A percentile compares a stretch with the other conserved stretches of the same genome.
Evolutionary conservation across 345 rosid species (phyloP).

Genomic region (Ailanthus altissimus): DNA sequence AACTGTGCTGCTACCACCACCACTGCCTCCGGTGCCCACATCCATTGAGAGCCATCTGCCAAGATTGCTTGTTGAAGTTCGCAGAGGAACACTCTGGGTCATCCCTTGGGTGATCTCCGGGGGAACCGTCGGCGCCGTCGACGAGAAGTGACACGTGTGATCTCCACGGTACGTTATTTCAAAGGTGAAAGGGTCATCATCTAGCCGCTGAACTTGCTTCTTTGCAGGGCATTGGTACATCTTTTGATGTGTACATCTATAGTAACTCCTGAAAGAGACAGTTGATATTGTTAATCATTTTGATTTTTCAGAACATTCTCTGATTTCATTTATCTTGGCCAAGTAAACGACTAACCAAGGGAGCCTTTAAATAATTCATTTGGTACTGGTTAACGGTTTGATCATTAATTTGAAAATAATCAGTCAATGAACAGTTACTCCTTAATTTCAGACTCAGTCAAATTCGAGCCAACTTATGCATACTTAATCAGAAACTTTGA

Average conservation of each 20-base stretch:
- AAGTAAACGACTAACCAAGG: neutral
- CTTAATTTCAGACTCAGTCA: conserved; percentile 21
- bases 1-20: conserved; percentile 3
- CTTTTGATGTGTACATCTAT: conserved; percentile 83
- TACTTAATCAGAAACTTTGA: conserved; percentile 12
- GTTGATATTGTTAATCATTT: neutral
- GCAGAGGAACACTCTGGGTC: conserved; percentile 8
- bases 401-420: neutral
- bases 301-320: neutral
- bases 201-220: conserved; percentile 82
- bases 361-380: neutral
- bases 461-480: neutral
- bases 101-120: neutral
- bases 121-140: conserved; percentile 48
- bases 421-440: neutral
- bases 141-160: conserved; percentile 77
- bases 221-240: conserved; percentile 81
- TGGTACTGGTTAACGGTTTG: neutral
- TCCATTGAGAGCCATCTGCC: conserved; percentile 39
- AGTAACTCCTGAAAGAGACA: conserved; percentile 57
- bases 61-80: neutral
- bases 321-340: neutral
- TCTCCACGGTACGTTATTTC: conserved; percentile 60
- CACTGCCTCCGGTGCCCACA: conserved; percentile 23
- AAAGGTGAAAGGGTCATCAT: conserved; percentile 60